phyloP scores from a whole-genome alignment of 2,329 filamentous ascomycete species.

The Colletotrichum karsti region DNA sequence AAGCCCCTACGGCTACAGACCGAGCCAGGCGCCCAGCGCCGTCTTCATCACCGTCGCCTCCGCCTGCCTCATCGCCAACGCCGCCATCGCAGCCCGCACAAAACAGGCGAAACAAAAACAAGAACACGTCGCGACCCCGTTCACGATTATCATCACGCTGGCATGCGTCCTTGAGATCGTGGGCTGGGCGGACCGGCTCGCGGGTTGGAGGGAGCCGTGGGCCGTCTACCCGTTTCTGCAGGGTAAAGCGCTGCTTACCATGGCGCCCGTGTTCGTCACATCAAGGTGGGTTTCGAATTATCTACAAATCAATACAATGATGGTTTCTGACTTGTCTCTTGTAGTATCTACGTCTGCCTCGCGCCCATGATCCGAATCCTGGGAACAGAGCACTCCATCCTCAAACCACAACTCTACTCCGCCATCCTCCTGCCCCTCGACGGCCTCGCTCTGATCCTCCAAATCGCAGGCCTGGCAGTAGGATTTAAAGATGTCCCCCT shows the following conservation, averaged over 20 bases:
- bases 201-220: conserved; percentile 34
- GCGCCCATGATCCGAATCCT: conserved; percentile 35
- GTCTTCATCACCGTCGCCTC: conserved; percentile 34
- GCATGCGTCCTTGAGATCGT: conserved; percentile 35
- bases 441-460: conserved; percentile 34
- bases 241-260: conserved; percentile 34
- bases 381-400: conserved; percentile 38
- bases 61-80: conserved; percentile 28
- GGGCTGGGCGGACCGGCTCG: conserved; percentile 34
- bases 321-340: background rate
- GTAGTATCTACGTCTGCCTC: conserved; percentile 39
- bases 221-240: conserved; percentile 33
- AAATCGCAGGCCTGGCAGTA: conserved; percentile 37
- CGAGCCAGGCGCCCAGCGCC: conserved; percentile 20
- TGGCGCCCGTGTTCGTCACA: conserved; percentile 39
- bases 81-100: conserved; percentile 29
- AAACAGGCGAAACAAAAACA: background rate
- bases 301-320: too few relatives aligned
- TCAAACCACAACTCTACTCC: conserved; percentile 33
- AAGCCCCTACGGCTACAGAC: conserved; percentile 36
- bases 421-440: conserved; percentile 37
- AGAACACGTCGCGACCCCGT: conserved; percentile 8
- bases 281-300: conserved; percentile 34
- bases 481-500: conserved; percentile 33
- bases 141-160: conserved; percentile 32